Base-by-base conservation (phyloP, 2,329 filamentous ascomycete genomes). In the Trichoderma atrobrunneum region DNA sequence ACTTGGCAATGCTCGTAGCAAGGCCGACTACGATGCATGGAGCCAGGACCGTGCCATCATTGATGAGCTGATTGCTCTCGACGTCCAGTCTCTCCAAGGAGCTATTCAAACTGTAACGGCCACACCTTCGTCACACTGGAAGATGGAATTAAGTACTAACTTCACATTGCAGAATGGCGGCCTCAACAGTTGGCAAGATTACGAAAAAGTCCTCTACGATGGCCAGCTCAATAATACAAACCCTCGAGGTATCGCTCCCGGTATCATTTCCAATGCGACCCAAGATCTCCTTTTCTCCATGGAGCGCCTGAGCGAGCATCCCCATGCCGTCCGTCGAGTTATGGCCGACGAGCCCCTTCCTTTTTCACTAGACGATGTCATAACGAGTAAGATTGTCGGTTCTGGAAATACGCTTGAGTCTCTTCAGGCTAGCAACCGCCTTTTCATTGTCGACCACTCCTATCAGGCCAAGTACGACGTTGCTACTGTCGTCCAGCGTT, bases 261-360 rank as follows among this genome's bases (percentile, higher is more conserved):
- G 85, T 14, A 79, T 83, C 11, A 75, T 83, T 10, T 78, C 81
- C 30, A 86, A 87, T 72, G 84, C 83, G 72, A 86, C 84, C 0
- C 79, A 84, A 66, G 85, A 86, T 73, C 75, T 85, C 2, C 73
- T 83, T 32, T 86, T 87, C 74, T 84, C 83, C 5, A 86, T 86
- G 84, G 82, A 85, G 73, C 79, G 84, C 12, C 76, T 86, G 10
- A 84, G 82, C 3, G 75, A 79, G 43, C 83, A 82, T 67, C 84
- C 84, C 0, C 85, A 82, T 66, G 73, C 77, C 30, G 28, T 6
- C 66, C 85, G 7, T 79, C 83, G 32, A 77, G 84, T 8, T 56
- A 79, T 18, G 76, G 78, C 5, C 70, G 69, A 70, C 7, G 81
- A 83, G 32, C 61, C 65, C 1, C 76, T 85, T 0, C 80, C 82